A percentile compares a stretch with the other conserved stretches of the same genome.
Evolutionary conservation across 371 early-diverging fungal genomes (phyloP).

Genomic region (Syncephalastrum sp.): DNA sequence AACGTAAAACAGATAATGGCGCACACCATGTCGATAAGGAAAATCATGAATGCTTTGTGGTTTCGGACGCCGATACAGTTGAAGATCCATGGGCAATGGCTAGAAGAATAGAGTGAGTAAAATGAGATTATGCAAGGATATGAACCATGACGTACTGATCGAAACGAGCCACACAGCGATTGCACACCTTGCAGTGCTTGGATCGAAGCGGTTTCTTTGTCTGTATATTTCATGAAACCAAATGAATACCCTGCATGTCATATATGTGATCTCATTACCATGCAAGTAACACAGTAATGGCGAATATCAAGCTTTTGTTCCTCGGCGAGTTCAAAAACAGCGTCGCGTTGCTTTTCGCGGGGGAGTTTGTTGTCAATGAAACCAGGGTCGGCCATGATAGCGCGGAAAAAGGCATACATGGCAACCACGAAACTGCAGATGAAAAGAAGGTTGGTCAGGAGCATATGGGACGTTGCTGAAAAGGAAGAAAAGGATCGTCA

Average conservation of each 20-base stretch:
- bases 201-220: conserved; percentile 89
- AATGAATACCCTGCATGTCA: neutral
- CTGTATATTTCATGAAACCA: conserved; percentile 16
- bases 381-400: conserved; percentile 82
- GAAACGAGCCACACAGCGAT: conserved; percentile 97
- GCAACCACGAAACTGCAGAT: conserved; percentile 53
- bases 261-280: conserved; percentile 31
- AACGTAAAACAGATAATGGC: conserved; percentile 59
- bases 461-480: conserved; percentile 63
- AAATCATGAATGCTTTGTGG: conserved; percentile 83
- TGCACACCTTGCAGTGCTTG: conserved; percentile 97
- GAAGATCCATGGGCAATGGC: conserved; percentile 97
- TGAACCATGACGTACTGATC: conserved; percentile 78
- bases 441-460: conserved; percentile 64
- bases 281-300: conserved; percentile 83
- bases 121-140: conserved; percentile 4
- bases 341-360: conserved; percentile 43
- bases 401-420: conserved; percentile 72
- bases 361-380: conserved; percentile 58
- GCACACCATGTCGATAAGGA: conserved; percentile 61
- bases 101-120: conserved; percentile 12
- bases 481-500: neutral
- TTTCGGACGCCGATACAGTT: conserved; percentile 87
- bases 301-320: conserved; percentile 69
- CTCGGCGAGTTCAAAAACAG: conserved; percentile 68